Percentiles rank a stretch among this genome's conserved stretches.
Conservation (phyloP, 2,329 filamentous ascomycete species). For the Aureobasidium subglaciale region DNA sequence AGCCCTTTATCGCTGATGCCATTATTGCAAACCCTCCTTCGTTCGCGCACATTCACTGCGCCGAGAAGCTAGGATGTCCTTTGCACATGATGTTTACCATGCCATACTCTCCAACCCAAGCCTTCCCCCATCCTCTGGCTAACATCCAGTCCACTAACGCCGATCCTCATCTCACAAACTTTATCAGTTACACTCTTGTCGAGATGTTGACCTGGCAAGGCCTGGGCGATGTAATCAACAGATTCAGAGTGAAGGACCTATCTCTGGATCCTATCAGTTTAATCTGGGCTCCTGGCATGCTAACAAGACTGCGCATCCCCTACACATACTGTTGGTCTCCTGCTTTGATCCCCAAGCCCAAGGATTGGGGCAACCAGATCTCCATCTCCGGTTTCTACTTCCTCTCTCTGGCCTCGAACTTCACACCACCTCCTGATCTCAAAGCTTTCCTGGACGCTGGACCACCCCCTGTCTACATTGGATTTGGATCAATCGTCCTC, state of each 20-base stretch:
- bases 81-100: conserved; percentile 57
- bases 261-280: conserved; percentile 71
- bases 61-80: conserved; percentile 67
- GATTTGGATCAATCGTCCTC: conserved; percentile 77
- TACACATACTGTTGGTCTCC: conserved; percentile 93
- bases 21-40: conserved; percentile 75
- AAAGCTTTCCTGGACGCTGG: conserved; percentile 61
- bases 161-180: conserved; percentile 72
- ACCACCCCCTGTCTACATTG: conserved; percentile 70
- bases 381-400: conserved; percentile 74
- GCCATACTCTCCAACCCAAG: conserved; percentile 82
- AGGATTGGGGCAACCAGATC: conserved; percentile 67
- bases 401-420: conserved; percentile 61
- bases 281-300: conserved; percentile 74
- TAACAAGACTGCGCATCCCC: conserved; percentile 70
- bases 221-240: conserved; percentile 77
- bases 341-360: conserved; percentile 66
- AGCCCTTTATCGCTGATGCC: conserved; percentile 74
- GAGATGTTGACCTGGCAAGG: conserved; percentile 93
- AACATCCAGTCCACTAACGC: conserved; percentile 73
- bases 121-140: conserved; percentile 79
- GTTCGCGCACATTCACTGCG: conserved; percentile 68
- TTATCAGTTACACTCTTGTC: conserved; percentile 74
- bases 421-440: conserved; percentile 59
- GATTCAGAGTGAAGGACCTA: conserved; percentile 65